These are phyloP conservation scores for Meripilus lineatus DNA, from an alignment of 1,284 basidiomycete species.

Conservation along the genomic window DNA sequence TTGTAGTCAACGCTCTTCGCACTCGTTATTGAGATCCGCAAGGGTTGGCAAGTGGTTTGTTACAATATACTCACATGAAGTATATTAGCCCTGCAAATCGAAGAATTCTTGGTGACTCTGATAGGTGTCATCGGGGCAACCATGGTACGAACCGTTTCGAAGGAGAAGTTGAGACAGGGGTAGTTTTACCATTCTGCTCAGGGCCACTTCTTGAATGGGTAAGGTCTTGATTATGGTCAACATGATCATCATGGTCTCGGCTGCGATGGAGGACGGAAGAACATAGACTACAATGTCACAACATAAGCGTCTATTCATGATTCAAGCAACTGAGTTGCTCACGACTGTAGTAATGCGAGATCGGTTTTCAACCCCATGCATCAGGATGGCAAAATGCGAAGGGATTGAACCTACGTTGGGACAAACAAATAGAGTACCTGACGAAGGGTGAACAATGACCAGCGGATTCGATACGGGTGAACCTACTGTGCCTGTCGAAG, in stretches of 20 bases:
- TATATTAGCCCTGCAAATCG: slow-evolving; percentile 13
- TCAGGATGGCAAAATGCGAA: slow-evolving; percentile 9
- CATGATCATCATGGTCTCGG: slow-evolving; percentile 6
- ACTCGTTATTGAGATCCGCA: too few species aligned
- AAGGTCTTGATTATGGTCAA: too few species aligned
- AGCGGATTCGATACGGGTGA: too few species aligned
- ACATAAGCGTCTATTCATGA: slow-evolving; percentile 13
- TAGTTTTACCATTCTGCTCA: not conserved
- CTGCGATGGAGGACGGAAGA: slow-evolving; percentile 16
- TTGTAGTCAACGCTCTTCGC: too few species aligned
- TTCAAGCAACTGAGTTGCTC: slow-evolving; percentile 15
- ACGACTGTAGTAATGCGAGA: slow-evolving; percentile 23
- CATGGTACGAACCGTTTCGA: slow-evolving; percentile 14
- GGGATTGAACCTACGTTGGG: not conserved
- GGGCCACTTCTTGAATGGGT: too few species aligned
- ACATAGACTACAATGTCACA: slow-evolving; percentile 15
- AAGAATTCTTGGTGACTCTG: too few species aligned
- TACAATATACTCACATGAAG: slow-evolving; percentile 14
- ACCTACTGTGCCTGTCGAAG: slow-evolving; percentile 13
- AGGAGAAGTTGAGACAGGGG: slow-evolving; percentile 10
- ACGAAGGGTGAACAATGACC: too few species aligned
- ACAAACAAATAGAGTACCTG: not conserved
- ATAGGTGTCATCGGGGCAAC: too few species aligned
- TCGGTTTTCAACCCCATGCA: slow-evolving; percentile 53
- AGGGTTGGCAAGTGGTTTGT: too few species aligned